Evolutionary conservation across 2,329 filamentous ascomycete genomes (phyloP).

Genomic region (Ophiostoma ips): DNA sequence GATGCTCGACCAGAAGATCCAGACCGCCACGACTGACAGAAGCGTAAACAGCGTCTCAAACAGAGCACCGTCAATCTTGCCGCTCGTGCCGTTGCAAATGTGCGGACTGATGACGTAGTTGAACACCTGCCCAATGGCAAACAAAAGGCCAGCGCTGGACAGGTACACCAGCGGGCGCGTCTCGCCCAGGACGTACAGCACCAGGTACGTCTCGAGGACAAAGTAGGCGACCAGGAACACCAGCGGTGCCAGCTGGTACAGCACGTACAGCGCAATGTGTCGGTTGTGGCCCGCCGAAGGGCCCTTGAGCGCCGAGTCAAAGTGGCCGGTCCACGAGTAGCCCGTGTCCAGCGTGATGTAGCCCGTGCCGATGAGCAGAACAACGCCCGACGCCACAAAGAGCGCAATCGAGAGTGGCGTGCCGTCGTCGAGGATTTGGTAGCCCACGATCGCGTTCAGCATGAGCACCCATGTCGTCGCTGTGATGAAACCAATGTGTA

Average conservation of each 20-base stretch:
- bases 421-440: conserved; percentile 85
- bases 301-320: conserved; percentile 42
- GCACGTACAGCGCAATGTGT: conserved; percentile 77
- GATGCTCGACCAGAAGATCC: conserved; percentile 97
- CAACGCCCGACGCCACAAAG: conserved; percentile 52
- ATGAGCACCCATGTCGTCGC: conserved; percentile 84
- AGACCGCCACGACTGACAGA: conserved; percentile 66
- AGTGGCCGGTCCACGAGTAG: conserved; percentile 70
- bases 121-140: conserved; percentile 89
- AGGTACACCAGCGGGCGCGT: conserved; percentile 87
- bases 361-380: conserved; percentile 76
- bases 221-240: conserved; percentile 84
- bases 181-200: conserved; percentile 77
- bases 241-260: conserved; percentile 82
- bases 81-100: conserved; percentile 69
- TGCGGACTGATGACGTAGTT: conserved; percentile 87
- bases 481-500: conserved; percentile 80
- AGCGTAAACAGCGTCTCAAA: conserved; percentile 92
- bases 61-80: conserved; percentile 82
- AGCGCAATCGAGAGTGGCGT: conserved; percentile 72
- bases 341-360: conserved; percentile 94
- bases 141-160: conserved; percentile 57
- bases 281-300: conserved; percentile 46
- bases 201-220: conserved; percentile 68
- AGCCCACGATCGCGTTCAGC: conserved; percentile 84